Evolutionary conservation across 768 basidiomycete genomes (phyloP).

Genomic region (Trametes meyenii): DNA sequence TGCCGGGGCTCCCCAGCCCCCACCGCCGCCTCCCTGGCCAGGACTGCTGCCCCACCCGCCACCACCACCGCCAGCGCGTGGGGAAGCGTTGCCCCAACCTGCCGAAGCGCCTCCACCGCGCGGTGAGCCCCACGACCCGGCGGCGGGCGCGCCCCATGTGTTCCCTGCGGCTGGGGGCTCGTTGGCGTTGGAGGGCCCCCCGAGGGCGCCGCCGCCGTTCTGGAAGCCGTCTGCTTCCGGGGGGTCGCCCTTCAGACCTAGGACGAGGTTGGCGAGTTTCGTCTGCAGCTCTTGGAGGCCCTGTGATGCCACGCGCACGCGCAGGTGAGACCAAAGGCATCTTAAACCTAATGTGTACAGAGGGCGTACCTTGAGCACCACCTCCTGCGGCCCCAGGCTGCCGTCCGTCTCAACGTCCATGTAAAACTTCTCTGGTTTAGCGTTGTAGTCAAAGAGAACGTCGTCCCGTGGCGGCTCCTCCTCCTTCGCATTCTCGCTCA

Average conservation of each 20-base stretch:
- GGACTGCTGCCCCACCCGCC: slow-evolving; percentile 28
- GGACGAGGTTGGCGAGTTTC: slow-evolving; percentile 78
- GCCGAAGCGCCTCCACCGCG: slow-evolving; percentile 34
- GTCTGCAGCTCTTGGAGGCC: slow-evolving; percentile 78
- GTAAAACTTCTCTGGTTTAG: slow-evolving; percentile 90
- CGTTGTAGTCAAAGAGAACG: slow-evolving; percentile 84
- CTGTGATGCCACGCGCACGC: slow-evolving; percentile 37
- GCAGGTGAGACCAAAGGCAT: not conserved
- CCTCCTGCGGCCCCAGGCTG: slow-evolving; percentile 84
- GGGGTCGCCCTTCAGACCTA: slow-evolving; percentile 58
- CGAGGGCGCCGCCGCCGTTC: slow-evolving; percentile 31
- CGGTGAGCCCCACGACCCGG: slow-evolving; percentile 28
- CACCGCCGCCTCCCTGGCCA: not conserved
- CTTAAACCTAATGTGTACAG: not conserved
- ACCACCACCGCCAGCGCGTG: slow-evolving; percentile 17
- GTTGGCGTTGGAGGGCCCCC: slow-evolving; percentile 13
- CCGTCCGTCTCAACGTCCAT: slow-evolving; percentile 95
- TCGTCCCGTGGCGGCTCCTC: slow-evolving; percentile 82
- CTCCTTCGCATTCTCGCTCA: slow-evolving; percentile 82
- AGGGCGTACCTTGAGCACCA: slow-evolving; percentile 72
- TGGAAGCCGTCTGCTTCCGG: slow-evolving; percentile 53
- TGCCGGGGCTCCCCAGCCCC: slow-evolving; percentile 7
- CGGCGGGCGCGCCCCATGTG: slow-evolving; percentile 22
- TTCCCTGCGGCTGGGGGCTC: slow-evolving; percentile 14
- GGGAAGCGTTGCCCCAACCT: slow-evolving; percentile 10